Base-by-base conservation (phyloP, 1,284 basidiomycete species). In the Apiotrichum domesticum region DNA sequence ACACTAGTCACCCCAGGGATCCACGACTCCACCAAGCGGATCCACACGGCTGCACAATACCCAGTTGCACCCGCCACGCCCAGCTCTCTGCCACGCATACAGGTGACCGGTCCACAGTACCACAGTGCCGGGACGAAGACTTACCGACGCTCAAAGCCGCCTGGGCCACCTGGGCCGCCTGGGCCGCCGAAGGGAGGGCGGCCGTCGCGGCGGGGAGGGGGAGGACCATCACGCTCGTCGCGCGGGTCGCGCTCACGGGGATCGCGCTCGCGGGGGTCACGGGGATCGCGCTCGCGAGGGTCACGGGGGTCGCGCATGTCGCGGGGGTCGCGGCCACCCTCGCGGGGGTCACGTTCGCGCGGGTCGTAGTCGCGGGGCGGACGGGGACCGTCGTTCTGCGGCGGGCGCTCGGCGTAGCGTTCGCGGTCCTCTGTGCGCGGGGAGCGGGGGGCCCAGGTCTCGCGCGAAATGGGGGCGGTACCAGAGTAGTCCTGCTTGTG, bases 381-480 rank as follows among this genome's bases (percentile, higher is more conserved):
- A 21, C 21, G 21, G 21, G 21, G 21, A 39, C 41, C 41, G 41
- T 42, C 11, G 11, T 60, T 51, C n/a, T 46, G 10, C 10, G 64
- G 51, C 0, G 58, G 58, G 15, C 60, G 57, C 52, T 58, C 57
- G 29, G 52, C 46, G 51, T 62, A 62, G 21, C 57, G 21, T 48
- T 56, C 57, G 35, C 46, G 50, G 43, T 2, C 42, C 52, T 11
- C 35, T 33, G 21, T 33, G 3, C 45, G 40, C 39, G 65, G 64
- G 3, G 67, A 69, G 42, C 62, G 58, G 35, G 71, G 68, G 5
- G 69, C 69, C 71, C 71, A 73, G 34, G 71, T 66, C 52, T 73
- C 71, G 46, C 71, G 52, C 13, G 68, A 66, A 34, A 68, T 61
- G 44, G 67, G 68, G 35, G 66, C 66, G 51, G 66, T 21, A 4